Base-by-base conservation (phyloP, 306 rosid genomes). In the Dryas drummondii region DNA sequence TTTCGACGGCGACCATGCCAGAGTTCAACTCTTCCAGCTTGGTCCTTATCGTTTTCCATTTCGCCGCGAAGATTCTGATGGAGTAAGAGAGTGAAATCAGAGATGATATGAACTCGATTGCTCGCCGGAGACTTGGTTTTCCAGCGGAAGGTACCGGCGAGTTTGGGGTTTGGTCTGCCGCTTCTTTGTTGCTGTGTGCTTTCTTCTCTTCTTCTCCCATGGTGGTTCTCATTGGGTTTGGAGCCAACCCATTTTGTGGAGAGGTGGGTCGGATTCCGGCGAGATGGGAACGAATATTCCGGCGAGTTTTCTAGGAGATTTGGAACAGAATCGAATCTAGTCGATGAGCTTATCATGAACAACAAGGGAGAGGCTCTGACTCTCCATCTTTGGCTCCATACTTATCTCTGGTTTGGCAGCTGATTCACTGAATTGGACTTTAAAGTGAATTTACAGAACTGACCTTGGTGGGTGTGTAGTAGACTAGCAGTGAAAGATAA, bases 1-100 rank as follows among this genome's bases (percentile, higher is more conserved):
- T 85, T 69, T 90, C 94, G 45, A 85, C 84, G 51, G 88, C 89
- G 62, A 84, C 69, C 22, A 93, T 82, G 9, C 82, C 84, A 2
- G 90, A 84, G 77, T 83, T 85, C 63, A 93, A 82, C 12, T 86
- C 91, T 48, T 91, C 90, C 13, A 93, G 98, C 78, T 84, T 91
- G 78, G 11, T 56, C 41, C 97, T 83, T 37, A 93, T 83, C 37
- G 81, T 75, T 12, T 87, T 87, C 98, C 98, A 93, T 83, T 89
- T 93, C 52, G 80, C 92, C 11, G 91, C 71, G 67, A 93, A 93
- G 70, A 90, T 96, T 72, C 85, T 86, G 77, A 81, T 81, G 47
- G 96, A 89, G 49, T 83, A 88, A 16, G 91, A 84, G 32, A 91
- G 86, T 15, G 88, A 82, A 32, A 93, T 91, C 78, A 91, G 41